Conservation (phyloP, 306 rosid genomes). For the Luffa aegyptiaca region DNA sequence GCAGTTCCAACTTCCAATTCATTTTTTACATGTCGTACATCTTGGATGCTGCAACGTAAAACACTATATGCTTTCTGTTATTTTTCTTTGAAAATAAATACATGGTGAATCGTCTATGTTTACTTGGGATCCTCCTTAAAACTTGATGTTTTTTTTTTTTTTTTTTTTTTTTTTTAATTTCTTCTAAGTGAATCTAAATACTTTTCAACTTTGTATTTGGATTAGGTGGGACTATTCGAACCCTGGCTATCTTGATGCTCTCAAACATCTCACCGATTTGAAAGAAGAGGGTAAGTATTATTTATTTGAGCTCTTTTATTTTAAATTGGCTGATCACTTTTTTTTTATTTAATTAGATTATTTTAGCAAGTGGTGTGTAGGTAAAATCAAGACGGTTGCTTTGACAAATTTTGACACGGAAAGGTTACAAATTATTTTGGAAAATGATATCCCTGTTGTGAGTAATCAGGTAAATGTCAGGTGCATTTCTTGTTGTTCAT, state of each 20-base stretch:
- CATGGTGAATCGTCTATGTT: background rate
- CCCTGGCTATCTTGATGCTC: conserved; percentile 82
- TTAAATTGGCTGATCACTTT: background rate
- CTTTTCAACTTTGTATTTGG: conserved; percentile 16
- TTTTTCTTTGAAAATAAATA: background rate
- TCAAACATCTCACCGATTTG: conserved; percentile 87
- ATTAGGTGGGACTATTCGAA: conserved; percentile 95
- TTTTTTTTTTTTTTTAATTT: background rate
- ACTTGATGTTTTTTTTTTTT: background rate
- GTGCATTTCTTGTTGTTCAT: background rate
- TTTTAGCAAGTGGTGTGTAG: conserved; percentile 35
- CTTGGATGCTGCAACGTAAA: background rate
- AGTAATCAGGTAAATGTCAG: conserved; percentile 74
- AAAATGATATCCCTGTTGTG: conserved; percentile 84
- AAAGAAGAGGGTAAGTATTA: conserved; percentile 62
- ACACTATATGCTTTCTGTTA: background rate
- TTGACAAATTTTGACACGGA: conserved; percentile 89
- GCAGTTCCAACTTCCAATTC: conserved; percentile 1
- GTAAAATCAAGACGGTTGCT: conserved; percentile 84
- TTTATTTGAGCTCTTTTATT: background rate
- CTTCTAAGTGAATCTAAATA: background rate
- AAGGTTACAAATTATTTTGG: conserved; percentile 76
- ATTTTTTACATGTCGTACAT: background rate
- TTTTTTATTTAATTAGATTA: conserved; percentile 24
- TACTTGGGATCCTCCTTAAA: background rate